Conservation (phyloP, 2,329 filamentous ascomycete species). For the Nectriaceae sp. region DNA sequence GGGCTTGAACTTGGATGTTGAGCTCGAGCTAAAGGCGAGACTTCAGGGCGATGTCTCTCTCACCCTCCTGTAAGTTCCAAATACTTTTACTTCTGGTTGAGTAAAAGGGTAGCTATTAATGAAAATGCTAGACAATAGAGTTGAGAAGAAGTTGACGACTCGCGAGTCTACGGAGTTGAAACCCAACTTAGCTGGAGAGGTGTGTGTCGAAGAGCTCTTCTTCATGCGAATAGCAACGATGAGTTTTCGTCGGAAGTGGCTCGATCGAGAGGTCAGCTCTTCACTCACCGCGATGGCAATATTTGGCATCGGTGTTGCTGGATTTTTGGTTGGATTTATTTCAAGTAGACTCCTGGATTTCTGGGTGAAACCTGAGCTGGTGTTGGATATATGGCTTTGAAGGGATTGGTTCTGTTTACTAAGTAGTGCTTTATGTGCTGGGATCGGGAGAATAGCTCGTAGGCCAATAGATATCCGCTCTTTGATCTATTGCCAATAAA, state of each 20-base stretch:
- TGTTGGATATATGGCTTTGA: too few species aligned
- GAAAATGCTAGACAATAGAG: conserved; percentile 17
- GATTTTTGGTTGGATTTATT: conserved; percentile 15
- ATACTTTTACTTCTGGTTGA: too few species aligned
- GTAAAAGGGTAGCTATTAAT: conserved; percentile 2
- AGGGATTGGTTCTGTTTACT: too few species aligned
- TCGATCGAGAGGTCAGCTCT: conserved; percentile 18
- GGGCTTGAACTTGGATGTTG: conserved; percentile 20
- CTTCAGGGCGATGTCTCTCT: conserved; percentile 21
- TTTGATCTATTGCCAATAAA: too few species aligned
- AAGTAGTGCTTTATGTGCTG: too few species aligned
- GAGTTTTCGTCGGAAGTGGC: conserved; percentile 16
- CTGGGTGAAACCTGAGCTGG: too few species aligned
- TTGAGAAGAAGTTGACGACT: conserved; percentile 17
- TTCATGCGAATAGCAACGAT: conserved; percentile 19
- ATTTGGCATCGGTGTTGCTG: conserved; percentile 20
- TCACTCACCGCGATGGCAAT: conserved; percentile 19
- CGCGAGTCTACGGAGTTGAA: conserved; percentile 17
- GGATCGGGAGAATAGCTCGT: too few species aligned
- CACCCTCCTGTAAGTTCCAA: conserved; percentile 18
- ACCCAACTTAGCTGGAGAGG: conserved; percentile 15
- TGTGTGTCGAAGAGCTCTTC: conserved; percentile 19
- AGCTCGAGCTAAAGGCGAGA: conserved; percentile 20
- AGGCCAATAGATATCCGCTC: too few species aligned
- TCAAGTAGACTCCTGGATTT: conserved; percentile 17